Evolutionary conservation across 768 basidiomycete genomes (phyloP).

Genomic region (Pleurotus eryngii): DNA sequence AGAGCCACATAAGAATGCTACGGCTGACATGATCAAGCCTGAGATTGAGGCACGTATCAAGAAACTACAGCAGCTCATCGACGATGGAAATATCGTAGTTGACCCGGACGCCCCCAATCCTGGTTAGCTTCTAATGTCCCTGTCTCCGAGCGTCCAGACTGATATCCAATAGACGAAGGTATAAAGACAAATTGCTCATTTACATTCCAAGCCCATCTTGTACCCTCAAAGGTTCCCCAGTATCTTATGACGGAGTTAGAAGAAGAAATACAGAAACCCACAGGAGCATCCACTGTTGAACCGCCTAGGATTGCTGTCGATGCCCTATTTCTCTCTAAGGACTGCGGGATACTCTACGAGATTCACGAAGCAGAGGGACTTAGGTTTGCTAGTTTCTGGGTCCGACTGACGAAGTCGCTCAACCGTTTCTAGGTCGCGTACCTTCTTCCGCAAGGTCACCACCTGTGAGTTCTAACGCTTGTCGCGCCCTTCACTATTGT

Average conservation of each 20-base stretch:
- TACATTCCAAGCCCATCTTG: conserved; percentile 60
- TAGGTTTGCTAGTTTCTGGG: conserved; percentile 36
- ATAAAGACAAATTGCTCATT: conserved; percentile 61
- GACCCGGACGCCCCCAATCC: conserved; percentile 47
- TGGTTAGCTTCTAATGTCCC: conserved; percentile 6
- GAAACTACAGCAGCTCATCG: conserved; percentile 60
- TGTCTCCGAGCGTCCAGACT: neutral
- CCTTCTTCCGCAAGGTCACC: conserved; percentile 74
- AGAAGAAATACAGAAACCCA: conserved; percentile 69
- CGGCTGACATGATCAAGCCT: conserved; percentile 52
- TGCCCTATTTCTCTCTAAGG: conserved; percentile 70
- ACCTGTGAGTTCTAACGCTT: conserved; percentile 40
- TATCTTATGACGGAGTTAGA: conserved; percentile 67
- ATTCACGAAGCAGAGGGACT: conserved; percentile 65
- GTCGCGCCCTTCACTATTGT: neutral
- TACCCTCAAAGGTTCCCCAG: conserved; percentile 49
- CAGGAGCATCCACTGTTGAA: conserved; percentile 59
- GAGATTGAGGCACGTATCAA: conserved; percentile 58
- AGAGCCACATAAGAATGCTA: conserved; percentile 48
- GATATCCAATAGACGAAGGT: conserved; percentile 19
- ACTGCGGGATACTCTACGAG: conserved; percentile 76
- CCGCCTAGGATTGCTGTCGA: conserved; percentile 56
- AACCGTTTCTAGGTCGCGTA: conserved; percentile 38
- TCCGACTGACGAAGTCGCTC: neutral
- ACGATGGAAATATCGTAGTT: conserved; percentile 48